These are phyloP conservation scores for Abelmoschus esculentus DNA, from an alignment of 345 rosid species.

Conservation along the genomic window DNA sequence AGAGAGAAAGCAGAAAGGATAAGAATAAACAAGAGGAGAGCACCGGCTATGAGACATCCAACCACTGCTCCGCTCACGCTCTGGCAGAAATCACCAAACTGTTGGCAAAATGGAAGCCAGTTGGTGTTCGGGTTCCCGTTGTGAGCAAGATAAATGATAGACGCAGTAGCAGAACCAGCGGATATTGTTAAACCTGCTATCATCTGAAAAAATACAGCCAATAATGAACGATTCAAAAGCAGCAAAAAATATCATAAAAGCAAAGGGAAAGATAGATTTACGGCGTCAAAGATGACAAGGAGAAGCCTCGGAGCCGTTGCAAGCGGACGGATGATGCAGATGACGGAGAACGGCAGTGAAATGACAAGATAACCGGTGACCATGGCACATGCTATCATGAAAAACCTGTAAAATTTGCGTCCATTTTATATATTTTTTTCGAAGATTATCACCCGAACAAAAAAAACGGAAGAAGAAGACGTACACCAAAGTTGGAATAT, in stretches of 20 bases:
- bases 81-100: background rate
- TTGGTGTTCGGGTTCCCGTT: background rate
- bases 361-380: slow-evolving; percentile 41
- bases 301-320: slow-evolving; percentile 32
- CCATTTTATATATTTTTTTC: background rate
- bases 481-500: slow-evolving; percentile 22
- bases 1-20: background rate
- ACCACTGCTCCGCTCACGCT: background rate
- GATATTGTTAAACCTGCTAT: background rate
- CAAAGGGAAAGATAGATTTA: slow-evolving; percentile 5
- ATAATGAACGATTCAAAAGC: too few species aligned
- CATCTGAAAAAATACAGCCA: background rate
- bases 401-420: slow-evolving; percentile 25
- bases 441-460: too few species aligned
- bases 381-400: slow-evolving; percentile 16
- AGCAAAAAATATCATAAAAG: too few species aligned
- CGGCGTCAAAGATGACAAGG: slow-evolving; percentile 38
- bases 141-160: background rate
- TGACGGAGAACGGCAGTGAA: slow-evolving; percentile 47
- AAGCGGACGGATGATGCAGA: slow-evolving; percentile 40
- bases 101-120: background rate
- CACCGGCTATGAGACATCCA: background rate
- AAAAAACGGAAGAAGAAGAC: background rate
- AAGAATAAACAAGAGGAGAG: background rate
- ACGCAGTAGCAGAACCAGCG: background rate